Conservation (phyloP, 768 basidiomycete species). For the Kwoniella sp. region DNA sequence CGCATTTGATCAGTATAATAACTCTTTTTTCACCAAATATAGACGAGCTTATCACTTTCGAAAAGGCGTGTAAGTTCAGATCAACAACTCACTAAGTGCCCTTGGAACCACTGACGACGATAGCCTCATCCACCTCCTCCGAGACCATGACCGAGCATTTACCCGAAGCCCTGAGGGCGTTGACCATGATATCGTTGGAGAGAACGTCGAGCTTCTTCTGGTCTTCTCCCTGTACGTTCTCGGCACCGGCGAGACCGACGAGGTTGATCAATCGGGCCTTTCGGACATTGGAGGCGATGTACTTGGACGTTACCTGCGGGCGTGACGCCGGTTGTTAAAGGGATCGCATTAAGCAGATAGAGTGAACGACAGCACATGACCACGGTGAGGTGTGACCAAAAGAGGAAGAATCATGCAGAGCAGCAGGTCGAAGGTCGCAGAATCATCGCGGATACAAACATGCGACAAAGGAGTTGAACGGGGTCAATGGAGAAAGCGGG, state of each 20-base stretch:
- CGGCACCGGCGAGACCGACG: conserved; percentile 95
- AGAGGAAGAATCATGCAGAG: too few species aligned
- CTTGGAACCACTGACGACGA: conserved; percentile 40
- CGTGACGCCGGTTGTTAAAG: neutral
- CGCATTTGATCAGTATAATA: neutral
- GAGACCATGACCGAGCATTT: conserved; percentile 96
- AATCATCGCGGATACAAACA: neutral
- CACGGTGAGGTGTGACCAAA: neutral
- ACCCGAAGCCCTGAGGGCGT: conserved; percentile 91
- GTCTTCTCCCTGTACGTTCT: conserved; percentile 96
- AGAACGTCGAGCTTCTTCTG: conserved; percentile 99
- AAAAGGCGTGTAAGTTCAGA: neutral
- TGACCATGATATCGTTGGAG: conserved; percentile 99
- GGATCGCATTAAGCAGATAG: neutral
- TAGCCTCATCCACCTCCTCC: conserved; percentile 66
- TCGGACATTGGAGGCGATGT: conserved; percentile 97
- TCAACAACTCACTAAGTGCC: conserved; percentile 48
- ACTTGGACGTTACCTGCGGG: conserved; percentile 60
- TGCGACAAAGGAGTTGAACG: neutral
- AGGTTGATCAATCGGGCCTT: conserved; percentile 96
- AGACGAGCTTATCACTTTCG: neutral
- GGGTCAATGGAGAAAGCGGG: too few species aligned
- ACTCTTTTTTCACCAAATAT: too few species aligned
- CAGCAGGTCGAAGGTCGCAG: too few species aligned
- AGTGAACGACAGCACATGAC: too few species aligned